A percentile compares a stretch with the other conserved stretches of the same genome.
These are phyloP conservation scores for Populus davidiana DNA, from an alignment of 345 rosid genomes.

Conservation along the genomic window DNA sequence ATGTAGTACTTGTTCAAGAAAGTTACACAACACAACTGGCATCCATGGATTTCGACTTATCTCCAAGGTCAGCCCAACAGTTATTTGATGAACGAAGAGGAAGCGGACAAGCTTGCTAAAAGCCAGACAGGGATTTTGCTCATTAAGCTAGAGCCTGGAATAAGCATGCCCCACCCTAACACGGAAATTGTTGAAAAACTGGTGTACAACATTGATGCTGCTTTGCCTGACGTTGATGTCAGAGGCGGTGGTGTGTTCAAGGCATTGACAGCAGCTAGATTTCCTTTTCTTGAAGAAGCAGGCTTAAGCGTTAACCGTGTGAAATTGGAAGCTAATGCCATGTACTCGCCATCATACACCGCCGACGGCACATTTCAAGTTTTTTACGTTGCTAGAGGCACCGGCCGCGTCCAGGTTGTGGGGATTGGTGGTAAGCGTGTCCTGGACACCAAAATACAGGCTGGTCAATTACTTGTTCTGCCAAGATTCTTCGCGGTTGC, in stretches of 20 bases:
- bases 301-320: conserved; percentile 20
- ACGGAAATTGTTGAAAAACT: neutral
- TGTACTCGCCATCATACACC: conserved; percentile 14
- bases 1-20: too few species aligned
- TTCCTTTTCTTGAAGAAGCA: conserved; percentile 23
- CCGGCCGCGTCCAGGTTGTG: conserved; percentile 26
- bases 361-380: conserved; percentile 2
- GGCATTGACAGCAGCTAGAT: neutral
- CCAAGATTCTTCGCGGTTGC: conserved; percentile 24
- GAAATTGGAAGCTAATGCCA: conserved; percentile 22
- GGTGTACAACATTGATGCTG: conserved; percentile 13
- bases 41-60: conserved; percentile 26
- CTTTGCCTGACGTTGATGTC: conserved; percentile 13
- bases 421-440: conserved; percentile 25
- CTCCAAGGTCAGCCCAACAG: conserved; percentile 22
- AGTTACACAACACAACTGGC: too few species aligned
- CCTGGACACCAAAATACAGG: conserved; percentile 14
- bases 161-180: conserved; percentile 1
- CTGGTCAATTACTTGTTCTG: conserved; percentile 31
- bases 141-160: conserved; percentile 23
- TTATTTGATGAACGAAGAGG: conserved; percentile 6
- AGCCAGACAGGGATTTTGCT: conserved; percentile 21
- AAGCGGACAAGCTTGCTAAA: conserved; percentile 17
- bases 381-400: conserved; percentile 20
- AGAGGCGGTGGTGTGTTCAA: conserved; percentile 17